Conservation (phyloP, 768 basidiomycete genomes). For the Rhodotorula babjevae region DNA sequence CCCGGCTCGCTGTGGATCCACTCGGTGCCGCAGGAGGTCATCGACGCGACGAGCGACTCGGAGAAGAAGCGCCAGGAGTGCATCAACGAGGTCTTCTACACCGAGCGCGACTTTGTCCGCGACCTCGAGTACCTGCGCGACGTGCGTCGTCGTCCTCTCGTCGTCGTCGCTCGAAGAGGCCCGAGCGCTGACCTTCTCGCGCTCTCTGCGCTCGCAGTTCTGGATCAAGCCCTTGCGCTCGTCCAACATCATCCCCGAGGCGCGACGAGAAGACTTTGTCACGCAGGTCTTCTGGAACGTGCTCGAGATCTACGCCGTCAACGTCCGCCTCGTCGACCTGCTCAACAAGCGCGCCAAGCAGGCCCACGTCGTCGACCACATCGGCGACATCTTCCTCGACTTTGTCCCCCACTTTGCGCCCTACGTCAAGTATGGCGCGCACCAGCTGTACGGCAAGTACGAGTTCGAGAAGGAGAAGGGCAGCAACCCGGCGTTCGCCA, state of each 20-base stretch:
- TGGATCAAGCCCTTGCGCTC: conserved; percentile 86
- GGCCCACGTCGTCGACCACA: conserved; percentile 83
- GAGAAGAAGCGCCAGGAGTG: conserved; percentile 97
- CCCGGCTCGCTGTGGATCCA: conserved; percentile 91
- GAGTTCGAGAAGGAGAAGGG: conserved; percentile 99
- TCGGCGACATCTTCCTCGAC: conserved; percentile 87
- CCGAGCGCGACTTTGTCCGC: conserved; percentile 93
- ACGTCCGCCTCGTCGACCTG: conserved; percentile 82
- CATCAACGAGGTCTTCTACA: conserved; percentile 91
- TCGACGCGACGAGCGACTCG: conserved; percentile 80
- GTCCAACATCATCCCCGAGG: conserved; percentile 67
- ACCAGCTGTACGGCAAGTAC: conserved; percentile 96
- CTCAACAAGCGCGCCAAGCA: conserved; percentile 92
- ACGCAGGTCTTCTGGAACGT: conserved; percentile 98
- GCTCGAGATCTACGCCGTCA: conserved; percentile 85
- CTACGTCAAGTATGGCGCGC: conserved; percentile 90
- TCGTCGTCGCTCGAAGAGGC: not conserved
- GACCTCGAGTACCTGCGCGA: conserved; percentile 98
- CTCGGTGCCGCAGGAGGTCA: conserved; percentile 88
- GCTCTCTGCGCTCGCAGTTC: conserved; percentile 52
- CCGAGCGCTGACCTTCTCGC: not conserved
- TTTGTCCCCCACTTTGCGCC: conserved; percentile 80
- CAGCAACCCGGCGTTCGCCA: conserved; percentile 82
- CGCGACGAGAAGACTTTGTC: conserved; percentile 75
- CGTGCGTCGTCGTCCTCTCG: conserved; percentile 52